Evolutionary conservation across 768 basidiomycete genomes (phyloP).

Genomic region (Suillus occidentalis): DNA sequence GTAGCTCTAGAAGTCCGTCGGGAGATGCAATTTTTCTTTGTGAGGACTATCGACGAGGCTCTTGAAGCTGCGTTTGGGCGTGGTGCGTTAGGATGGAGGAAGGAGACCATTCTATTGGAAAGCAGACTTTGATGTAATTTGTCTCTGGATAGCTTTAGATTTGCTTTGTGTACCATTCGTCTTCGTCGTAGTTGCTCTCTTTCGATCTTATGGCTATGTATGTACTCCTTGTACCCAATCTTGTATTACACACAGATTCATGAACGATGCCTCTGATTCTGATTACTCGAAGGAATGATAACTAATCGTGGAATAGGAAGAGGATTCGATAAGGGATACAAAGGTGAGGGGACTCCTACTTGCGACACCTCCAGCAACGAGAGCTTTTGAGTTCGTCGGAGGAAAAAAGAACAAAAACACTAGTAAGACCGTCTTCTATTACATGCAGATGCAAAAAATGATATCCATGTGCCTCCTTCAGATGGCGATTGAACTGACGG

Average conservation of each 20-base stretch:
- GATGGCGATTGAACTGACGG: constrained; percentile 48
- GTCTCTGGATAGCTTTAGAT: neutral
- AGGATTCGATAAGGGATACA: constrained; percentile 10
- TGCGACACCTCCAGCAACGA: neutral
- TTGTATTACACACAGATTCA: neutral
- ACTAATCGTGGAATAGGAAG: constrained; percentile 8
- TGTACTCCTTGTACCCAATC: neutral
- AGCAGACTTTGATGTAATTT: constrained; percentile 43
- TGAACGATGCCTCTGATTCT: constrained; percentile 1
- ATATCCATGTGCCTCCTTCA: constrained; percentile 67
- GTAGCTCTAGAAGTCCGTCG: constrained; percentile 69
- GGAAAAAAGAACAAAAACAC: constrained; percentile 2
- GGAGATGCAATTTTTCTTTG: constrained; percentile 82
- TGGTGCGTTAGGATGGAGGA: constrained; percentile 64
- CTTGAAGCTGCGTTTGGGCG: constrained; percentile 83
- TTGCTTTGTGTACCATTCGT: neutral
- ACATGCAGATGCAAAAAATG: constrained; percentile 53
- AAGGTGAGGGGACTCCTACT: neutral
- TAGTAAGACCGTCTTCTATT: constrained; percentile 46
- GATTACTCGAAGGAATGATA: constrained; percentile 12
- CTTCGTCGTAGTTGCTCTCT: constrained; percentile 26
- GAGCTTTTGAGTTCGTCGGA: constrained; percentile 7
- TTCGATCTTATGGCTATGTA: constrained; percentile 3
- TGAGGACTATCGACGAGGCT: constrained; percentile 75
- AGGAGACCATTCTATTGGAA: constrained; percentile 49